Base-by-base conservation (phyloP, 306 rosid species). In the Prunus mira region DNA sequence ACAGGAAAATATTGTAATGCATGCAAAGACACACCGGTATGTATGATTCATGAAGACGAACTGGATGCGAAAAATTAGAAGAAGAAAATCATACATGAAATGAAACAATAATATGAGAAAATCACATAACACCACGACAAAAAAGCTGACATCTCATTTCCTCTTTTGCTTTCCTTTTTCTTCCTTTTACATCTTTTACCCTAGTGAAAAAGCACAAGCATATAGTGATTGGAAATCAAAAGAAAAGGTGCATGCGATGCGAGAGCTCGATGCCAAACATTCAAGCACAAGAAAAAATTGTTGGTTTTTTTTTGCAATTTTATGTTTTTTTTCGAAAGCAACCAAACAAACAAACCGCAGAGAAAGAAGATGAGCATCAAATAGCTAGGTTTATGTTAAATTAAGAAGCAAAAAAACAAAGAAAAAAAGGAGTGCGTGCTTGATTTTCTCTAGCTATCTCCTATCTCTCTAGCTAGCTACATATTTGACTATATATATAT, bases 111-210 rank as follows among this genome's bases (percentile, higher is more conserved):
- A 55, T 6, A 17, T 6, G 28, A 4, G 12, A 4, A n/a, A 14
- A 45, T 18, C 13, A 38, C 43, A 8, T 14, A 43, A n/a, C 69
- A 50, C 28, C 67, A 50, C 30, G 14, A 73, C 57, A 73, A 72
- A 7, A 73, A 67, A 78, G 63, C 67, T 18, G 24, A 22, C 41
- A 51, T 41, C 4, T 27, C 13, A 14, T 12, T 62, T 14, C 5
- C 60, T 28, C 50, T 73, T 61, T 58, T 63, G 22, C 49, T 71
- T 22, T 12, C 58, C 13, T 76, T 74, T 45, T 66, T 55, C 18
- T 65, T 43, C 51, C 61, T 73, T 71, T 66, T 30, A 61, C 3
- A 74, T 49, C 32, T 61, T 73, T 61, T 73, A 62, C 32, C 62
- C 32, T 28, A 15, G 61, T 46, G 51, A 72, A 76, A 74, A 64